Evolutionary conservation across 495 filamentous ascomycete genomes (phyloP).

Genomic region (Hypoxylon crocopeplum): DNA sequence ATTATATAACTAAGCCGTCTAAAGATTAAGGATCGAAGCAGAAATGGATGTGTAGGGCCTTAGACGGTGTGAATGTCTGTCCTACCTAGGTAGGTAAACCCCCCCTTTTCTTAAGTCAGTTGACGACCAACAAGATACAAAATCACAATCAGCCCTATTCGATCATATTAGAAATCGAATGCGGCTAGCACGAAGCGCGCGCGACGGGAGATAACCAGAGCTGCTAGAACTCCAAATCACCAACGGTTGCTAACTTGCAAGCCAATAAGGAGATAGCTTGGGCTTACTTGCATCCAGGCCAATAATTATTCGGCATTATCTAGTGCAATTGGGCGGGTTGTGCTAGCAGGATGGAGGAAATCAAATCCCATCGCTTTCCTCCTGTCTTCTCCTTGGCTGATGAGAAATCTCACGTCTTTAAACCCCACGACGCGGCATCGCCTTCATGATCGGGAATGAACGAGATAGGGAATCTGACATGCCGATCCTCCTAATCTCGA

Average conservation of each 20-base stretch:
- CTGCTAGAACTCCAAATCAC: background rate
- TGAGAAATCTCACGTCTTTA: conserved; percentile 22
- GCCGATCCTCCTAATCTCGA: conserved; percentile 33
- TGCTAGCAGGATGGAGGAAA: conserved; percentile 2
- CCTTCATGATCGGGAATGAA: background rate
- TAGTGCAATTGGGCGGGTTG: too few relatives aligned
- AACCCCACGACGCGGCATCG: conserved; percentile 15
- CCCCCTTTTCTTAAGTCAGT: too few relatives aligned
- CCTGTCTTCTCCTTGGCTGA: background rate
- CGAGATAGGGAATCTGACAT: conserved; percentile 13
- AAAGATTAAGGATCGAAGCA: too few relatives aligned
- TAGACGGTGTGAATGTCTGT: too few relatives aligned
- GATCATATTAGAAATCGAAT: too few relatives aligned
- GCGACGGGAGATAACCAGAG: conserved; percentile 14
- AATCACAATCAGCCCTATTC: too few relatives aligned
- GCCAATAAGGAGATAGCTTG: conserved; percentile 2
- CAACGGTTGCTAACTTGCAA: background rate
- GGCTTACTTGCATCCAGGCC: conserved; percentile 9
- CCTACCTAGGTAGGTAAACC: too few relatives aligned
- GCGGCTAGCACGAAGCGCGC: conserved; percentile 28
- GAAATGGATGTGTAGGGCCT: too few relatives aligned
- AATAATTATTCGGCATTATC: too few relatives aligned
- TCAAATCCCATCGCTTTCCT: conserved; percentile 10
- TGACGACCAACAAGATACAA: too few relatives aligned
- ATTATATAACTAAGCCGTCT: too few relatives aligned